Evolutionary conservation across 768 basidiomycete genomes (phyloP).

Genomic region (Boletus rubroflammeus): DNA sequence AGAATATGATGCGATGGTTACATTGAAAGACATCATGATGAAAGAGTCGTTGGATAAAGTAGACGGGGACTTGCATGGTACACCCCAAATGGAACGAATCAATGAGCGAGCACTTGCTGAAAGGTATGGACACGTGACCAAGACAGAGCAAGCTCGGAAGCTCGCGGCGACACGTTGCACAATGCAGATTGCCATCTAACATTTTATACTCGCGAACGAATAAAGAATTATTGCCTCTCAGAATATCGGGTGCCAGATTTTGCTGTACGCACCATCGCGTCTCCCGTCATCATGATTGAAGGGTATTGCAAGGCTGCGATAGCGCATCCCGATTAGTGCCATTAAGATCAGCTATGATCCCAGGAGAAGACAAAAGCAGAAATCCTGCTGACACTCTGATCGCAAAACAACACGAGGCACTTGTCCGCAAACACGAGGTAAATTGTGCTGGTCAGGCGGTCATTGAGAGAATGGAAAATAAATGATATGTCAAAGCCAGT

Average conservation of each 20-base stretch:
- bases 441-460: background rate
- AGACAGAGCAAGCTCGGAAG: constrained; percentile 26
- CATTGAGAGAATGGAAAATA: background rate
- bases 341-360: background rate
- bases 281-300: background rate
- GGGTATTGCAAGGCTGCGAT: background rate
- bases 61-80: constrained; percentile 12
- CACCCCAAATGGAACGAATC: background rate
- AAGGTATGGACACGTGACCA: constrained; percentile 14
- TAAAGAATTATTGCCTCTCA: background rate
- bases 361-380: background rate
- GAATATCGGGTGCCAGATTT: background rate
- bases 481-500: background rate
- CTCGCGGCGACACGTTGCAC: constrained; percentile 26
- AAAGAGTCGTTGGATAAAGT: constrained; percentile 20
- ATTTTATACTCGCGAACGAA: constrained; percentile 1
- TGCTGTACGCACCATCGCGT: background rate
- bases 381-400: background rate
- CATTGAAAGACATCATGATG: constrained; percentile 16
- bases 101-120: background rate
- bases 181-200: constrained; percentile 13
- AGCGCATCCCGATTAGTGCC: background rate
- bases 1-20: constrained; percentile 5
- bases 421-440: constrained; percentile 6
- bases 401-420: constrained; percentile 13